These are phyloP conservation scores for Hyphodiscus hymeniophilus DNA, from an alignment of 495 filamentous ascomycete genomes.

Conservation along the genomic window DNA sequence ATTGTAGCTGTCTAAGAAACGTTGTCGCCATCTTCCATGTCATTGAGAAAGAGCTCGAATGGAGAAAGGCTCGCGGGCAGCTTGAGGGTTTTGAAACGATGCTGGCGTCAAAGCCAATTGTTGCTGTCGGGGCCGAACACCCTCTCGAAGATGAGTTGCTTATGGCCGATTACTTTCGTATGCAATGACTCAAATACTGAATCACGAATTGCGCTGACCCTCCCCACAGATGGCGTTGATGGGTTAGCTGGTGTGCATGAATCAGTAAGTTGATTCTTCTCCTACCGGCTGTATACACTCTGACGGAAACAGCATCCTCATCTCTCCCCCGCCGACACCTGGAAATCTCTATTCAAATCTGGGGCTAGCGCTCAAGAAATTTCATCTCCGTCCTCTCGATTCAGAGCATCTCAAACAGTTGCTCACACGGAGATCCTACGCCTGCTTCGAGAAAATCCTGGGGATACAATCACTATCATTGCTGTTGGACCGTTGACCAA, in stretches of 20 bases:
- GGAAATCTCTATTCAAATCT: conserved; percentile 72
- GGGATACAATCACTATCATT: conserved; percentile 79
- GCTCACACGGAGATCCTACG: conserved; percentile 82
- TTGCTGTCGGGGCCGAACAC: conserved; percentile 79
- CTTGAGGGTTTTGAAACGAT: conserved; percentile 63
- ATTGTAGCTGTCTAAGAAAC: conserved; percentile 73
- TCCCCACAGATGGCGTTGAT: conserved; percentile 67
- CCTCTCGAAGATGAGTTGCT: conserved; percentile 77
- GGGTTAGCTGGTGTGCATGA: conserved; percentile 87
- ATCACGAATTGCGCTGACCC: not conserved
- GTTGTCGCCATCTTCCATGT: conserved; percentile 87
- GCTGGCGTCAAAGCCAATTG: conserved; percentile 60
- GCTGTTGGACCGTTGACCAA: conserved; percentile 89
- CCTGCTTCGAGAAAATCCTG: conserved; percentile 66
- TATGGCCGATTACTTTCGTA: conserved; percentile 88
- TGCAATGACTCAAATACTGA: conserved; percentile 22
- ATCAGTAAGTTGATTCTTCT: conserved; percentile 39
- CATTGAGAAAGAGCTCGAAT: conserved; percentile 80
- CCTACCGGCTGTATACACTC: not conserved
- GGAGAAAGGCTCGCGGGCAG: conserved; percentile 60
- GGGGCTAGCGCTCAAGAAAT: conserved; percentile 25
- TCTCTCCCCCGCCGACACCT: conserved; percentile 71
- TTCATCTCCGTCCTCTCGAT: conserved; percentile 39
- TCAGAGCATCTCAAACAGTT: conserved; percentile 60
- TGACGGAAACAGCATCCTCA: conserved; percentile 64